These are phyloP conservation scores for Rhazya stricta DNA, from an alignment of 257 asterid species.

Conservation along the genomic window DNA sequence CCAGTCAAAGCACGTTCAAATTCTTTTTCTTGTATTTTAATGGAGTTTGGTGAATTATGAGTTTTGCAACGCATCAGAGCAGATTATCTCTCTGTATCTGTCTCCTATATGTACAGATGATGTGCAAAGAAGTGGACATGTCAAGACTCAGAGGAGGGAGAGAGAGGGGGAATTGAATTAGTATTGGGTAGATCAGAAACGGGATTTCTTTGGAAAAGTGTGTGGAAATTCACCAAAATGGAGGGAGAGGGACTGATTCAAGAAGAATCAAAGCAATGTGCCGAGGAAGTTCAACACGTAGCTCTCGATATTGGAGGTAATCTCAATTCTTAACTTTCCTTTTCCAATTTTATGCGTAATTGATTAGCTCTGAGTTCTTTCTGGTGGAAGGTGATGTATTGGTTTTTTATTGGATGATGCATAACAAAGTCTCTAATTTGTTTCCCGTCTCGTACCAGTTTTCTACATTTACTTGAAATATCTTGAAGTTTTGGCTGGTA, in stretches of 20 bases:
- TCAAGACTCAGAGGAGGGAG: background rate
- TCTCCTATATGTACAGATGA: background rate
- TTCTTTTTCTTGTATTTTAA: constrained; percentile 7
- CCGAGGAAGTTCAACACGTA: constrained; percentile 53
- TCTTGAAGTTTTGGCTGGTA: background rate
- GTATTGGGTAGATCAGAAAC: background rate
- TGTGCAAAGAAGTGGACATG: too few relatives aligned
- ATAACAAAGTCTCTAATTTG: background rate
- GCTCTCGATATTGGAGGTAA: constrained; percentile 92
- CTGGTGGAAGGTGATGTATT: background rate
- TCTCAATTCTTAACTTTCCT: constrained; percentile 6
- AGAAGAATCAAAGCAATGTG: constrained; percentile 23
- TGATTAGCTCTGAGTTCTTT: background rate
- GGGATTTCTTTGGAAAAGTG: background rate
- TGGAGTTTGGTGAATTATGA: constrained; percentile 19
- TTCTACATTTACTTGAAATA: background rate
- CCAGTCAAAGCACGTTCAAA: background rate
- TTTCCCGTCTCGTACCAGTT: background rate
- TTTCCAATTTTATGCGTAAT: background rate
- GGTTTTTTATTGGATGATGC: background rate
- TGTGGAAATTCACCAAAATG: constrained; percentile 5
- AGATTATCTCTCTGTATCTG: background rate
- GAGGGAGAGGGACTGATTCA: constrained; percentile 20
- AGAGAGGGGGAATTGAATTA: background rate
- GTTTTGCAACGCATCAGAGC: constrained; percentile 15